Percentiles rank a stretch among this genome's conserved stretches.
Evolutionary conservation across 306 rosid species (phyloP).

Genomic region (Corylus heterophylla): DNA sequence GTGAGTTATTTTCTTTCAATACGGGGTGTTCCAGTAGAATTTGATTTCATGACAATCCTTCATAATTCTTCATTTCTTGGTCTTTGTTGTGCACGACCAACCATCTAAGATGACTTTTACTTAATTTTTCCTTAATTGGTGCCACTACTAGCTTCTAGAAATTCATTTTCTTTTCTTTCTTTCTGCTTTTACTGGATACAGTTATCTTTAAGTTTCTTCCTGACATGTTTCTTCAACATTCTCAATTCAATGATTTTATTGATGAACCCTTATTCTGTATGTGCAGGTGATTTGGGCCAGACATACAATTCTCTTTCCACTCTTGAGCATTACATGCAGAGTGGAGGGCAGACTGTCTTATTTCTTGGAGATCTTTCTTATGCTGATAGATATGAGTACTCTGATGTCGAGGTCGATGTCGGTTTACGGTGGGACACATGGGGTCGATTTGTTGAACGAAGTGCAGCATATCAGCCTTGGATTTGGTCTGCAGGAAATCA

Average conservation of each 20-base stretch:
- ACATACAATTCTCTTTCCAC: constrained; percentile 93
- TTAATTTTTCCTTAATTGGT: not conserved
- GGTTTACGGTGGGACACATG: constrained; percentile 95
- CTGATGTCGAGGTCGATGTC: constrained; percentile 49
- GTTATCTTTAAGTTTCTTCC: constrained; percentile 3
- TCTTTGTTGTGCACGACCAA: constrained; percentile 1
- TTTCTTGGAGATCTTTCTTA: constrained; percentile 93
- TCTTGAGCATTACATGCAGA: constrained; percentile 80
- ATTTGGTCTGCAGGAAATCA: constrained; percentile 92
- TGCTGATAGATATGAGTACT: constrained; percentile 80
- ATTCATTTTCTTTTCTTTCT: constrained; percentile 9
- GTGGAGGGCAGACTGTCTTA: constrained; percentile 80
- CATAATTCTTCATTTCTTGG: constrained; percentile 13
- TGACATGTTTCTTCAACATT: constrained; percentile 10
- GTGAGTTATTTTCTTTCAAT: constrained; percentile 45
- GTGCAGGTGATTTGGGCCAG: constrained; percentile 96
- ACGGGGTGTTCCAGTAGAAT: constrained; percentile 3
- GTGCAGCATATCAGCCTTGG: constrained; percentile 93
- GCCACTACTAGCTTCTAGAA: constrained; percentile 11
- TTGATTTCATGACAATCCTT: constrained; percentile 17
- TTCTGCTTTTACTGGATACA: constrained; percentile 20
- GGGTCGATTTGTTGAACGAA: constrained; percentile 77
- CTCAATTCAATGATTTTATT: constrained; percentile 14
- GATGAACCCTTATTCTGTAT: constrained; percentile 22
- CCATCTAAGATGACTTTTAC: not conserved